Percentiles rank a stretch among this genome's conserved stretches.
These are phyloP conservation scores for Quercus mongolica DNA, from an alignment of 306 rosid genomes.

Conservation along the genomic window DNA sequence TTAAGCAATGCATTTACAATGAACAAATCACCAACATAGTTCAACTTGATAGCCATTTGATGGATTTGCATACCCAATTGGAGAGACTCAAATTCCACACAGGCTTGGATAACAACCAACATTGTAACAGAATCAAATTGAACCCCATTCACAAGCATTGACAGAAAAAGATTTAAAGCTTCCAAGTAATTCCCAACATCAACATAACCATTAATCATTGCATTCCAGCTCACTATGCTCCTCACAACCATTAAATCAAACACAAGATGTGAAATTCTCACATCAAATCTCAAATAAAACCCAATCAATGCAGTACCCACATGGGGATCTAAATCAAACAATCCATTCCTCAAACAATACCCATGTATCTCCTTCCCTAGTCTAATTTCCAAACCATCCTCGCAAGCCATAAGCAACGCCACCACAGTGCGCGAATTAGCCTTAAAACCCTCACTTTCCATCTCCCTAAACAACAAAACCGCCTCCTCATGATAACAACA, in stretches of 20 bases:
- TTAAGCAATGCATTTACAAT: conserved; percentile 34
- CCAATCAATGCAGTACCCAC: conserved; percentile 51
- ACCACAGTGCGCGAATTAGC: conserved; percentile 44
- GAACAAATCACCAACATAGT: conserved; percentile 23
- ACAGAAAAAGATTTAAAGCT: conserved; percentile 26
- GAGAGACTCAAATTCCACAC: conserved; percentile 26
- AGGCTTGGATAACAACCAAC: conserved; percentile 38
- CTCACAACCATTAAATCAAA: conserved; percentile 39
- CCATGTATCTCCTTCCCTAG: conserved; percentile 43
- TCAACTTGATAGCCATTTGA: conserved; percentile 40
- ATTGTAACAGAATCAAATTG: conserved; percentile 36
- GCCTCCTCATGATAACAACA: conserved; percentile 31
- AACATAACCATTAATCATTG: conserved; percentile 34
- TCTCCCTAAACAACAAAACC: conserved; percentile 26
- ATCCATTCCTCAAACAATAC: conserved; percentile 37
- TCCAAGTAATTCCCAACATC: conserved; percentile 31
- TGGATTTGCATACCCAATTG: conserved; percentile 39
- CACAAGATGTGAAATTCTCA: conserved; percentile 9
- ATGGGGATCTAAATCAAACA: conserved; percentile 38
- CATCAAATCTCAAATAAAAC: conserved; percentile 36
- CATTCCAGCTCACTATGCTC: conserved; percentile 45
- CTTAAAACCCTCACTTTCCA: conserved; percentile 31
- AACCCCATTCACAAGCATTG: conserved; percentile 30
- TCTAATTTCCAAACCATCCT: conserved; percentile 27
- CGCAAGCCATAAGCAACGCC: conserved; percentile 37